Conservation (phyloP, 139 green algal species). For the Parachlorella kessleri region DNA sequence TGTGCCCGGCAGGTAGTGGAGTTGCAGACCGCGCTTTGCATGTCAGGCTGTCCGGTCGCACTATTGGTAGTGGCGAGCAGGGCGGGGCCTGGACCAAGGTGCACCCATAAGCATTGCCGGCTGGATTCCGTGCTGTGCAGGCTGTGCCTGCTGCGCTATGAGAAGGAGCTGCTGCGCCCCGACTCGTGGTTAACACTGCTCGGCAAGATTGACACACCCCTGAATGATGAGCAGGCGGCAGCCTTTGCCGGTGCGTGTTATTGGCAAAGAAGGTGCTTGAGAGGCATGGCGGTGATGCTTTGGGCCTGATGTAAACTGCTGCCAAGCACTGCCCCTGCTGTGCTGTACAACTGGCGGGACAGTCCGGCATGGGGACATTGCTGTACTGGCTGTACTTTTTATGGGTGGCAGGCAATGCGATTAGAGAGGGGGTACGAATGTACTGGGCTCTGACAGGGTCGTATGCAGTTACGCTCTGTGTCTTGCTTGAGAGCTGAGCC, state of each 20-base stretch:
- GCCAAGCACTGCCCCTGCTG: too few relatives aligned
- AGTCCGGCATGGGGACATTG: conserved; percentile 66
- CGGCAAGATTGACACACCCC: conserved; percentile 17
- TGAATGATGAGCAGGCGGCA: conserved; percentile 54
- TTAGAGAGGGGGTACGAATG: too few relatives aligned
- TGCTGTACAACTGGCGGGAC: conserved; percentile 80
- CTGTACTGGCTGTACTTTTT: conserved; percentile 84
- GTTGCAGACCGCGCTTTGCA: neutral
- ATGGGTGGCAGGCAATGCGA: too few relatives aligned
- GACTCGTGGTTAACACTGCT: conserved; percentile 38
- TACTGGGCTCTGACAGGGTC: too few relatives aligned
- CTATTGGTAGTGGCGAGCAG: too few relatives aligned
- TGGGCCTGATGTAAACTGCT: too few relatives aligned
- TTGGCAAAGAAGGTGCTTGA: neutral
- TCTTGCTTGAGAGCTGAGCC: too few relatives aligned
- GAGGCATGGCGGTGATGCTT: too few relatives aligned
- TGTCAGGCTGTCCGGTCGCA: too few relatives aligned
- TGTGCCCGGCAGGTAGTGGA: neutral
- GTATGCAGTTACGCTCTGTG: too few relatives aligned
- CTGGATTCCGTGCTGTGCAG: neutral
- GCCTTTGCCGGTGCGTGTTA: conserved; percentile 59
- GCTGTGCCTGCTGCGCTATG: conserved; percentile 80
- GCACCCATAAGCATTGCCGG: too few relatives aligned
- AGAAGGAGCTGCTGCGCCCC: conserved; percentile 58
- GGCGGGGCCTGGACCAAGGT: too few relatives aligned